phyloP scores from a whole-genome alignment of 179 eudicot species.

The Spinacia oleracea region DNA sequence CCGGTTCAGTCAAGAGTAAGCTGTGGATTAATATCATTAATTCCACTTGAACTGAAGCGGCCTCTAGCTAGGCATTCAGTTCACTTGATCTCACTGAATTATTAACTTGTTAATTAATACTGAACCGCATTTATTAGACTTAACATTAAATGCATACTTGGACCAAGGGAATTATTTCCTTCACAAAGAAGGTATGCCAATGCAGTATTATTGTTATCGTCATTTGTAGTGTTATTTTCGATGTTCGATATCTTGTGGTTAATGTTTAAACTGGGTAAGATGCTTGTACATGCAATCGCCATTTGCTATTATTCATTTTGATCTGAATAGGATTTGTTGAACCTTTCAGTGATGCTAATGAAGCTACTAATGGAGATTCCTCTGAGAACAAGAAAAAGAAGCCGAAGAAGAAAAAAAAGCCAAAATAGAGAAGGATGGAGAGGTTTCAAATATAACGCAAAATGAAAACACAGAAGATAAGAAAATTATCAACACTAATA shows the following conservation, averaged over 20 bases:
- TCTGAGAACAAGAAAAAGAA: constrained; percentile 44
- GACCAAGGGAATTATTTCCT: too few relatives aligned
- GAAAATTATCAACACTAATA: constrained; percentile 20
- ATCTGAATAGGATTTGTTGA: constrained; percentile 9
- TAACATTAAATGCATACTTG: too few relatives aligned
- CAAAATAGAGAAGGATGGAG: constrained; percentile 34
- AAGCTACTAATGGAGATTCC: constrained; percentile 34
- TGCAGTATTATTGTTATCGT: background rate
- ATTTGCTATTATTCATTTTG: background rate
- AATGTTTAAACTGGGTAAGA: background rate
- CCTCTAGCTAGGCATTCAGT: too few relatives aligned
- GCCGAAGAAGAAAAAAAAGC: constrained; percentile 52
- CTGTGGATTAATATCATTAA: too few relatives aligned
- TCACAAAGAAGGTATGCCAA: constrained; percentile 49
- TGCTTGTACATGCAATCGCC: background rate
- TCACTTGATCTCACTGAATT: too few relatives aligned
- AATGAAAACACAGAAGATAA: constrained; percentile 19
- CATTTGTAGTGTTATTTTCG: background rate
- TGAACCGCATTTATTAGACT: too few relatives aligned
- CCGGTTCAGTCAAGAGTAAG: too few relatives aligned
- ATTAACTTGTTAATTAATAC: too few relatives aligned
- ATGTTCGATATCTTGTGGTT: background rate
- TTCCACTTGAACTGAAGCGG: too few relatives aligned
- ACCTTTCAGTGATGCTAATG: constrained; percentile 24
- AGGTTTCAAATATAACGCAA: constrained; percentile 18